These are phyloP conservation scores for Leishmania aethiopica DNA, from an alignment of 208 protist genomes.

Conservation along the genomic window DNA sequence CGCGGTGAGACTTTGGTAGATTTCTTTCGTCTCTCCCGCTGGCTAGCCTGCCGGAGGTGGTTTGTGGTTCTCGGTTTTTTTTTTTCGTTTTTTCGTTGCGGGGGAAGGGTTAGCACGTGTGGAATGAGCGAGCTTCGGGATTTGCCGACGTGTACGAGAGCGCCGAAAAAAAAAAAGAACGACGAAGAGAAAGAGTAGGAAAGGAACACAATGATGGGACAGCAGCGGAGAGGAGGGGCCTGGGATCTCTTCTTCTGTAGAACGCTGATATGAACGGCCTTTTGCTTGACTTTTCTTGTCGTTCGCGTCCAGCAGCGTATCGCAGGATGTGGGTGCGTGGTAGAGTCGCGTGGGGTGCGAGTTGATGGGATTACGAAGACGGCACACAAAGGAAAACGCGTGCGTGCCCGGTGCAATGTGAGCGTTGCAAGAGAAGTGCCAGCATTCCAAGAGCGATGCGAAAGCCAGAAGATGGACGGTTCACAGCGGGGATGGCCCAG, in stretches of 20 bases:
- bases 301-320: not conserved
- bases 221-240: not conserved
- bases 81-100: too few relatives aligned
- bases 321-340: not conserved
- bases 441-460: not conserved
- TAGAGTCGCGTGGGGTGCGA: not conserved
- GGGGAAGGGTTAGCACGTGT: too few relatives aligned
- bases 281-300: not conserved
- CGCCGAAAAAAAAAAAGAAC: not conserved
- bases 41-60: not conserved
- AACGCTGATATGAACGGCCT: not conserved
- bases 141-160: not conserved
- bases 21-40: not conserved
- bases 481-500: not conserved
- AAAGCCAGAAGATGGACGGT: not conserved
- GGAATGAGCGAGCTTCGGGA: not conserved
- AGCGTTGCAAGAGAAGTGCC: not conserved
- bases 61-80: too few relatives aligned
- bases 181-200: not conserved
- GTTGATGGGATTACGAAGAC: not conserved
- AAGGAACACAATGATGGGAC: not conserved
- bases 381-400: not conserved
- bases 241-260: not conserved
- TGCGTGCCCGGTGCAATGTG: not conserved
- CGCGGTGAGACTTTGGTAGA: not conserved